Evolutionary conservation across 768 basidiomycete genomes (phyloP).

Genomic region (Neoboletus brunneissimus): DNA sequence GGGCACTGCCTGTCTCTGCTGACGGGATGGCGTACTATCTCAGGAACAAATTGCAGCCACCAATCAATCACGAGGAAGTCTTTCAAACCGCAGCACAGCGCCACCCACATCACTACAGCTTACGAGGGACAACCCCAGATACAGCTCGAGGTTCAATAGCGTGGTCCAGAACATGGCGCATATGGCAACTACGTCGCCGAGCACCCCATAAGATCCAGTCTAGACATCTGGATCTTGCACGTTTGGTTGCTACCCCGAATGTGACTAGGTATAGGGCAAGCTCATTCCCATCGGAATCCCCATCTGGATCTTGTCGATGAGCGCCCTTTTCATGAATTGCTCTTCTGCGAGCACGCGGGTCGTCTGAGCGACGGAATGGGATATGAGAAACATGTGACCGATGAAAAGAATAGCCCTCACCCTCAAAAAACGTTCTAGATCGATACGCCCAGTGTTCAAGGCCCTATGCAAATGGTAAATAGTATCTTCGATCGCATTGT

Average conservation of each 20-base stretch:
- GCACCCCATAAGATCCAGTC: conserved; percentile 29
- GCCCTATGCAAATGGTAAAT: conserved; percentile 96
- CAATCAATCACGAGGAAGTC: conserved; percentile 25
- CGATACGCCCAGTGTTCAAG: conserved; percentile 85
- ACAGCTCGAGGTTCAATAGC: conserved; percentile 18
- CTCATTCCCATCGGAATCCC: conserved; percentile 53
- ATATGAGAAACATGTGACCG: conserved; percentile 15
- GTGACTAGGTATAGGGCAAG: conserved; percentile 39
- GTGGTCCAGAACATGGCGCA: conserved; percentile 34
- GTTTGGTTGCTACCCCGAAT: conserved; percentile 32
- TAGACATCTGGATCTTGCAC: conserved; percentile 24
- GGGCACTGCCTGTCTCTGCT: conserved; percentile 29
- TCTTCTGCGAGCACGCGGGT: conserved; percentile 89
- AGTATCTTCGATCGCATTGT: conserved; percentile 97
- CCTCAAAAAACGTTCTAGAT: conserved; percentile 91
- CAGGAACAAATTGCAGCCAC: conserved; percentile 31
- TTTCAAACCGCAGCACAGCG: conserved; percentile 23
- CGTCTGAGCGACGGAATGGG: conserved; percentile 45
- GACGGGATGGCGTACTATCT: conserved; percentile 18
- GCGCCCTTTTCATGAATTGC: conserved; percentile 94
- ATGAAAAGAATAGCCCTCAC: conserved; percentile 44
- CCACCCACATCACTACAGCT: conserved; percentile 12
- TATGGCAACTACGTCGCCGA: conserved; percentile 39
- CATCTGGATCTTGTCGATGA: conserved; percentile 84
- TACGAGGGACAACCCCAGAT: conserved; percentile 23